Evolutionary conservation across 495 filamentous ascomycete genomes (phyloP), one percentile per base, ranked within the genome.

Genomic region (Daldinia concentrica): DNA sequence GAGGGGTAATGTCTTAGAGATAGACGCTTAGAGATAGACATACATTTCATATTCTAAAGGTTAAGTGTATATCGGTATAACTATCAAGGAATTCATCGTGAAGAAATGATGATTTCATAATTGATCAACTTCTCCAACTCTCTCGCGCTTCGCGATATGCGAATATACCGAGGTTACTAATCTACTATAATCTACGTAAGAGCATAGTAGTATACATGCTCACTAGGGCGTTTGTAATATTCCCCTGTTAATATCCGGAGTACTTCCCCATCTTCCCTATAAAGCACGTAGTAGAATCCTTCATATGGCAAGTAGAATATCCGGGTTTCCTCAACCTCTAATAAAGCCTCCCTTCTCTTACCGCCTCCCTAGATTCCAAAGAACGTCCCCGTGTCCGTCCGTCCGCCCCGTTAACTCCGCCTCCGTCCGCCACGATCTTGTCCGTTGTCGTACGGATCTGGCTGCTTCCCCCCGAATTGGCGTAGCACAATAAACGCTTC

Each of bases 371-470:
- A 34, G 4, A 19, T 58, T 17, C 34, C 54, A 37, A 15, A 24
- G 14, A 17, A 6, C 2, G 15, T 45, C 36, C 27, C 17, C n/a
- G 12, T 15, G 22, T 19, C 60, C 27, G 19, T 66, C 19, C 15
- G 55, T 39, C 52, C 51, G 36, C 17, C 11, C 62, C 9, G 8
- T 22, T 17, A 57, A 22, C 54, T 22, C 54, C 54, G 63, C 43
- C 54, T 52, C 64, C 64, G 64, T 54, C 32, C 70, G 57, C 56
- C 62, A 61, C 48, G 59, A 34, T 5, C 41, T 36, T 45, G 60
- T 69, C 66, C 58, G 66, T 52, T 22, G 52, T 63, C 4, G 19
- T 12, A 64, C 57, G 26, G 56, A n/a, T 14, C 24, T 14, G 11
- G 3, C 12, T 37, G 19, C 59, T 58, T 43, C 32, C 29, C 22